Conservation (phyloP, 1,139 yeast species). For the Candida sp. region DNA sequence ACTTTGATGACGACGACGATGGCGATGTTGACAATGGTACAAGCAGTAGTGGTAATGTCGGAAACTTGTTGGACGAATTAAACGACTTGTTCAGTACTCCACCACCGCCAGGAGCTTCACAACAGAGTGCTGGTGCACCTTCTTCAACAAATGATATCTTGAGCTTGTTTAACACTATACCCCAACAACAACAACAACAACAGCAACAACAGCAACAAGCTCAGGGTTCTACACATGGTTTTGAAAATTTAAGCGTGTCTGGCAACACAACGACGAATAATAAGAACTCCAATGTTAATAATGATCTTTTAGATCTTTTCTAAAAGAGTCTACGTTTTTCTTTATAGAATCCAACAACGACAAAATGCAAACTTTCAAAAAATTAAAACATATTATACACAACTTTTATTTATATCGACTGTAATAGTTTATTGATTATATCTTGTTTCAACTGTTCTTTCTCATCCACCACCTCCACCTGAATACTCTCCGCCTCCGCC, state of each 20-base stretch:
- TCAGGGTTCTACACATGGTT: constrained; percentile 13
- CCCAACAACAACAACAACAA: constrained; percentile 9
- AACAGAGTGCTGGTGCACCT: not conserved
- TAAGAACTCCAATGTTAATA: constrained; percentile 22
- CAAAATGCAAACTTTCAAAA: not conserved
- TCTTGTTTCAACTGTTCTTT: constrained; percentile 14
- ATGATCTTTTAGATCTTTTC: constrained; percentile 64
- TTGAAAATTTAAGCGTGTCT: constrained; percentile 25
- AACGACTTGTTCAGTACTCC: constrained; percentile 64
- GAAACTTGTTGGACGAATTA: constrained; percentile 61
- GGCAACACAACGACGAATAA: constrained; percentile 16
- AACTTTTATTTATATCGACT: constrained; percentile 8
- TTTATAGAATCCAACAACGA: not conserved
- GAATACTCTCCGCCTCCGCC: not conserved
- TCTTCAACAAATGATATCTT: constrained; percentile 44
- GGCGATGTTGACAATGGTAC: constrained; percentile 24
- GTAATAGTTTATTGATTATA: constrained; percentile 19
- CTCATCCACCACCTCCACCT: constrained; percentile 8
- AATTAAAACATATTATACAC: not conserved
- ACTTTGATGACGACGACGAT: constrained; percentile 71
- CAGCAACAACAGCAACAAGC: constrained; percentile 3
- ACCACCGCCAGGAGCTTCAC: constrained; percentile 11
- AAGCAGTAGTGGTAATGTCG: constrained; percentile 15
- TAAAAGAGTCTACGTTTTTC: constrained; percentile 21
- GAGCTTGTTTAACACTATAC: constrained; percentile 38